Evolutionary conservation across 2,329 filamentous ascomycete species (phyloP).

Genomic region (Ceratocystis eucalypticola): DNA sequence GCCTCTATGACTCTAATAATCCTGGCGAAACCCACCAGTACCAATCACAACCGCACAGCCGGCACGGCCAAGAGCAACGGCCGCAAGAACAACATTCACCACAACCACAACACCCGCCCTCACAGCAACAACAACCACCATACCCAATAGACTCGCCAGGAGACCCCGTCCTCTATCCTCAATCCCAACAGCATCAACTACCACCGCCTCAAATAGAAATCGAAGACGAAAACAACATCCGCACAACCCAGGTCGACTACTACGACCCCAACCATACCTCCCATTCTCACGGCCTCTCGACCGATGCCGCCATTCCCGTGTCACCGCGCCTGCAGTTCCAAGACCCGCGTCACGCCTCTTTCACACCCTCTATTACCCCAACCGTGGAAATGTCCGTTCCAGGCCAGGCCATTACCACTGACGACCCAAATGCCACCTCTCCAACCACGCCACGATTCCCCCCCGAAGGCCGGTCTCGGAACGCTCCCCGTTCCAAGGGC

Average conservation of each 20-base stretch:
- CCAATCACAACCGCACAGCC: background rate
- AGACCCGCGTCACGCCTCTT: conserved; percentile 18
- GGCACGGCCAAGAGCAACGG: background rate
- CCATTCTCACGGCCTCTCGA: background rate
- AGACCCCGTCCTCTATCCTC: background rate
- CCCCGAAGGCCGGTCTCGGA: conserved; percentile 13
- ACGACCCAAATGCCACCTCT: conserved; percentile 15
- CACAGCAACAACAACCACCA: background rate
- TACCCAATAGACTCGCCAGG: conserved; percentile 1
- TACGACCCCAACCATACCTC: conserved; percentile 6
- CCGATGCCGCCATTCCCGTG: conserved; percentile 11
- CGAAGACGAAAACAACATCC: conserved; percentile 18
- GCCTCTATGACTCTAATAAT: background rate
- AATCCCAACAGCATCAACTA: background rate
- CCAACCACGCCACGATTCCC: conserved; percentile 17
- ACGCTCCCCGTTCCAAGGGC: conserved; percentile 17
- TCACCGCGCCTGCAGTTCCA: conserved; percentile 13
- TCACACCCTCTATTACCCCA: conserved; percentile 15
- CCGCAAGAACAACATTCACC: background rate
- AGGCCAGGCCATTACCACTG: conserved; percentile 18
- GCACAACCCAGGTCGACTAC: conserved; percentile 13
- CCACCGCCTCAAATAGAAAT: conserved; percentile 18
- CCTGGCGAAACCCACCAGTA: background rate
- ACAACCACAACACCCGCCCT: background rate
- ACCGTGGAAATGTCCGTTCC: conserved; percentile 17